Evolutionary conservation across 768 basidiomycete species (phyloP).

Genomic region (Mycena galericulata): DNA sequence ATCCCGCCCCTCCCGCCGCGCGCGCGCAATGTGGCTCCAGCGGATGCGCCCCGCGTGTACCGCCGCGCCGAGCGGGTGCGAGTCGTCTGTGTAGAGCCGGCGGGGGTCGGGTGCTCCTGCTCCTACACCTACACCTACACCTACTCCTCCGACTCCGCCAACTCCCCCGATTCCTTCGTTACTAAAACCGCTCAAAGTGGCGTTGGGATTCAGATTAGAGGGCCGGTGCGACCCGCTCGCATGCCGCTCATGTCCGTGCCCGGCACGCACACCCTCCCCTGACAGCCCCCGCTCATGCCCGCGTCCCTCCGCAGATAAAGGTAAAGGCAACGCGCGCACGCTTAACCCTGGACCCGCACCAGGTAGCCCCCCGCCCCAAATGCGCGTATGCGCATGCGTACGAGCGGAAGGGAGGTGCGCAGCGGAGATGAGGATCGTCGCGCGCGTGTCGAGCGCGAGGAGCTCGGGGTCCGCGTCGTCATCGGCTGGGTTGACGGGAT

Average conservation of each 20-base stretch:
- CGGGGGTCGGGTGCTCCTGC: too few species aligned
- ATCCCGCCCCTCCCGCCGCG: slow-evolving; percentile 48
- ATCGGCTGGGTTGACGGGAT: not conserved
- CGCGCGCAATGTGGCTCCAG: slow-evolving; percentile 55
- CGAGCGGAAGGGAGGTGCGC: slow-evolving; percentile 53
- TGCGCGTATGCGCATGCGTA: slow-evolving; percentile 49
- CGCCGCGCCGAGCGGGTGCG: slow-evolving; percentile 59
- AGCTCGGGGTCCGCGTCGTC: not conserved
- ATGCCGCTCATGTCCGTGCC: too few species aligned
- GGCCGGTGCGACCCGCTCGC: too few species aligned
- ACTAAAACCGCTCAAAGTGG: too few species aligned
- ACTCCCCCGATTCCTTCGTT: too few species aligned
- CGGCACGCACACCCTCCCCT: too few species aligned
- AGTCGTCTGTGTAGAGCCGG: slow-evolving; percentile 69
- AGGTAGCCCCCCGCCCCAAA: slow-evolving; percentile 59
- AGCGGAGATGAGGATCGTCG: slow-evolving; percentile 55
- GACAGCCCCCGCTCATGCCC: too few species aligned
- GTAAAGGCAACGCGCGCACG: slow-evolving; percentile 26
- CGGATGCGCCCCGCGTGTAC: slow-evolving; percentile 60
- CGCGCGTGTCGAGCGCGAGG: slow-evolving; percentile 35
- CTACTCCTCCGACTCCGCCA: too few species aligned
- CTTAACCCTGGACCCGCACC: not conserved
- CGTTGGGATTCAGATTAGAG: too few species aligned
- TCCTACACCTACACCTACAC: too few species aligned
- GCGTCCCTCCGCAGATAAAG: too few species aligned